Conservation (phyloP, 495 filamentous ascomycete species). For the Pyrenopolyporus hunteri region DNA sequence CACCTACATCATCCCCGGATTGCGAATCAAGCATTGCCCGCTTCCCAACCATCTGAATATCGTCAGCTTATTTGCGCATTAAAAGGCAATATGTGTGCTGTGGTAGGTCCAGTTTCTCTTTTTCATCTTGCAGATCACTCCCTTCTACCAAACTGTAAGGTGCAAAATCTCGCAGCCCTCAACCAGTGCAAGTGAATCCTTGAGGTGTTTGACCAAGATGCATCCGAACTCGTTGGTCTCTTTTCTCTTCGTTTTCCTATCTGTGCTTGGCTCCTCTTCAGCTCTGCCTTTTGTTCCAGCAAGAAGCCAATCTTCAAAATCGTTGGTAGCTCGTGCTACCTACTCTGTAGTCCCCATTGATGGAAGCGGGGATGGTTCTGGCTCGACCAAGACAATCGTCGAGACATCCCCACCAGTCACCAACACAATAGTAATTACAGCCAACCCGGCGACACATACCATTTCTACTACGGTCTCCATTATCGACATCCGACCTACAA, state of each 20-base stretch:
- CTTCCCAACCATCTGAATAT: slow-evolving; percentile 42
- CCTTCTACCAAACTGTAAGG: slow-evolving; percentile 25
- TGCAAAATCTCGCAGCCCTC: slow-evolving; percentile 26
- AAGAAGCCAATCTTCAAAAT: slow-evolving; percentile 12
- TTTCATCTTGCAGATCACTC: slow-evolving; percentile 26
- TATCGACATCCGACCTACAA: slow-evolving; percentile 39
- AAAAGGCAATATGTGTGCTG: slow-evolving; percentile 26
- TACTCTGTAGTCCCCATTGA: slow-evolving; percentile 49
- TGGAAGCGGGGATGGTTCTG: slow-evolving; percentile 33
- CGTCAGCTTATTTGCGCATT: slow-evolving; percentile 18
- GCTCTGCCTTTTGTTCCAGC: slow-evolving; percentile 36
- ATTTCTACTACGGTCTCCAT: slow-evolving; percentile 39
- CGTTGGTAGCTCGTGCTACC: slow-evolving; percentile 37
- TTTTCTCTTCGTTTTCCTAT: slow-evolving; percentile 25
- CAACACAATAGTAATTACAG: slow-evolving; percentile 40
- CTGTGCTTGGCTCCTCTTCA: slow-evolving; percentile 19
- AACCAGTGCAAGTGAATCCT: slow-evolving; percentile 29
- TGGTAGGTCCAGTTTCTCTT: slow-evolving; percentile 16
- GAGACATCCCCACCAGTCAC: slow-evolving; percentile 40
- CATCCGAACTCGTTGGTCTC: slow-evolving; percentile 31
- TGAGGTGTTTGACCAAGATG: slow-evolving; percentile 37
- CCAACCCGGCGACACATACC: slow-evolving; percentile 36
- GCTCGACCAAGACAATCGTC: slow-evolving; percentile 30
- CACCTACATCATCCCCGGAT: neutral
- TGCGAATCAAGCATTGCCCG: neutral